Evolutionary conservation across 345 rosid species (phyloP), one percentile per base, ranked within the genome.

Genomic region (Viola odorata): DNA sequence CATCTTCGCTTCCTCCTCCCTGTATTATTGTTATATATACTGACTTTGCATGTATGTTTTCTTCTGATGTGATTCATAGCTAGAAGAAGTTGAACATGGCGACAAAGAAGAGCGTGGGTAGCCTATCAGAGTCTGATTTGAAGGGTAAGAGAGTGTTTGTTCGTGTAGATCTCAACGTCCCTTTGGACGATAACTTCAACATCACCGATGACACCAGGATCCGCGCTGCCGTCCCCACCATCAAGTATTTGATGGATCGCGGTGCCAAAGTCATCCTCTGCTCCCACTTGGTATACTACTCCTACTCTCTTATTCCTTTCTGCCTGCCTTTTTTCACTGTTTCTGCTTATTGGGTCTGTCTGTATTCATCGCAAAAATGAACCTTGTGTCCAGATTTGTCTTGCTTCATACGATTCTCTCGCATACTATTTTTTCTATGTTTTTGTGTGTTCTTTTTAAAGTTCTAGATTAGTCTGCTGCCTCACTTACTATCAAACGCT

Each of bases 131-230:
- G 63, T 75, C 84, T 0, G 85, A 82, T 68, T 67, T 85, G 80
- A 80, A 81, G 57, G 91, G 91, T n/a, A 85, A 85, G 79, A 71
- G 72, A 58, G 91, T 85, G 52, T 85, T 85, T 41, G 85, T 81
- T 11, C 67, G 77, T n/a, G 72, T 73, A 12, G 77, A 73, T 73
- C 68, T 73, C 40, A 73, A 73, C 47, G 77, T 73, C 4, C 77
- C 77, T 15, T 58, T 73, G 64, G 77, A 73, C 58, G 77, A 67
- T 53, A 63, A 51, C 72, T 53, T 52, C 4, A 73, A 63, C 10
- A 73, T 73, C 53, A 68, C 72, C n/a, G 72, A 73, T 53, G 77
- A 73, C 37, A 67, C 72, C 52, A 57, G 77, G 69, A 55, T 73
- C 62, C 72, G 77, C 1, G 77, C 77, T n/a, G 77, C 77, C 39